phyloP scores from a whole-genome alignment of 371 early-diverging fungal species.

The Zopfochytrium polystomum region DNA sequence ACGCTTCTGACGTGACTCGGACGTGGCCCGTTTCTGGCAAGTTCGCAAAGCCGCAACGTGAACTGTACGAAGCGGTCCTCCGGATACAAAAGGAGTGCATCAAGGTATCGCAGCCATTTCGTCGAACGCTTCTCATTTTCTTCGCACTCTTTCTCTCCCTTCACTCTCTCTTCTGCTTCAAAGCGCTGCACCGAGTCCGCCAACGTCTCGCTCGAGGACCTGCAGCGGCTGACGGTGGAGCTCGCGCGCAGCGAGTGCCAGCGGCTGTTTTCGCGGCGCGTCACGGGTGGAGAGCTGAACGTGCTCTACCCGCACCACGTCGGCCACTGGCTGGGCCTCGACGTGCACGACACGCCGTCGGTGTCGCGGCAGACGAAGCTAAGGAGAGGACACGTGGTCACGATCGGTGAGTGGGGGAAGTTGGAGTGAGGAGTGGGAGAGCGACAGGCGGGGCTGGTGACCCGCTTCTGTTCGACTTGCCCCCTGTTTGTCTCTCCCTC shows the following conservation, averaged over 20 bases:
- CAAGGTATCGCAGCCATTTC: constrained; percentile 47
- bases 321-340: constrained; percentile 91
- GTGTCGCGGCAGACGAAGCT: constrained; percentile 69
- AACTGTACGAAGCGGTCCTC: constrained; percentile 83
- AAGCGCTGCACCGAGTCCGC: constrained; percentile 65
- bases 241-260: constrained; percentile 35
- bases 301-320: constrained; percentile 90
- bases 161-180: background rate
- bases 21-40: constrained; percentile 92
- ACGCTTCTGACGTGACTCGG: constrained; percentile 90
- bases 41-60: constrained; percentile 74
- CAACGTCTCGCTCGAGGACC: constrained; percentile 71
- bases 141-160: too few species aligned
- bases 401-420: constrained; percentile 58
- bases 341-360: constrained; percentile 86
- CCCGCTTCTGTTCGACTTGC: too few species aligned
- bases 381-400: constrained; percentile 82
- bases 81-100: constrained; percentile 82
- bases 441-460: background rate
- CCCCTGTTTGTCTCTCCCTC: too few species aligned
- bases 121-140: background rate
- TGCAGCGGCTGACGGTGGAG: constrained; percentile 57
- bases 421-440: background rate
- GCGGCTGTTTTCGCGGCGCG: constrained; percentile 29
- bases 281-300: constrained; percentile 36